phyloP scores from a whole-genome alignment of 306 rosid species.

The Coriaria nepalensis region DNA sequence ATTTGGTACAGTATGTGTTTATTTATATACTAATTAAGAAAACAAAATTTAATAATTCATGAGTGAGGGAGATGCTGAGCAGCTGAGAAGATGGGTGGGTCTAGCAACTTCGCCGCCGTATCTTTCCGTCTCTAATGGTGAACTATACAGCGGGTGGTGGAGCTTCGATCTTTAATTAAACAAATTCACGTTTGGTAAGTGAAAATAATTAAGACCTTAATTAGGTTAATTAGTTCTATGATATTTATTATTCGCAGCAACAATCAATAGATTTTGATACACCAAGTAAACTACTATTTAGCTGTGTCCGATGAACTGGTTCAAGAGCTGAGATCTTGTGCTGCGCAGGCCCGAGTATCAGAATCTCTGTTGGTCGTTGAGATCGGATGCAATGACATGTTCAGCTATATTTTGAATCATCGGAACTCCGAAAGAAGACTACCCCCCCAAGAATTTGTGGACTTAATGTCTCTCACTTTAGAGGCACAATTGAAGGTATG shows the following conservation, averaged over 20 bases:
- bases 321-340: conserved; percentile 19
- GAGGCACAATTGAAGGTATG: no score
- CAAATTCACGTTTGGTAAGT: conserved; percentile 38
- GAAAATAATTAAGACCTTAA: background rate
- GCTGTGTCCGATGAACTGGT: conserved; percentile 21
- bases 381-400: conserved; percentile 75
- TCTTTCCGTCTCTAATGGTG: conserved; percentile 27
- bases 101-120: conserved; percentile 55
- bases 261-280: conserved; percentile 22
- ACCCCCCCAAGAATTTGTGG: conserved; percentile 37
- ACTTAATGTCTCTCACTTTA: no score
- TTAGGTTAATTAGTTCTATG: background rate
- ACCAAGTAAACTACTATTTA: conserved; percentile 46
- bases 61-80: conserved; percentile 10
- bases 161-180: conserved; percentile 52
- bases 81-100: conserved; percentile 79
- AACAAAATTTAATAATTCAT: no score
- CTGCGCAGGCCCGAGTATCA: conserved; percentile 29
- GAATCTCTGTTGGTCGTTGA: conserved; percentile 40
- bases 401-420: conserved; percentile 35
- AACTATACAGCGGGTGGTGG: conserved; percentile 48
- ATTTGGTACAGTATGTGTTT: no score
- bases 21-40: no score
- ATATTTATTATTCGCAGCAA: background rate
- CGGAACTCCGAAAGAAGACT: conserved; percentile 23